phyloP scores from a whole-genome alignment of 345 rosid genomes.

The Populus deltoides region DNA sequence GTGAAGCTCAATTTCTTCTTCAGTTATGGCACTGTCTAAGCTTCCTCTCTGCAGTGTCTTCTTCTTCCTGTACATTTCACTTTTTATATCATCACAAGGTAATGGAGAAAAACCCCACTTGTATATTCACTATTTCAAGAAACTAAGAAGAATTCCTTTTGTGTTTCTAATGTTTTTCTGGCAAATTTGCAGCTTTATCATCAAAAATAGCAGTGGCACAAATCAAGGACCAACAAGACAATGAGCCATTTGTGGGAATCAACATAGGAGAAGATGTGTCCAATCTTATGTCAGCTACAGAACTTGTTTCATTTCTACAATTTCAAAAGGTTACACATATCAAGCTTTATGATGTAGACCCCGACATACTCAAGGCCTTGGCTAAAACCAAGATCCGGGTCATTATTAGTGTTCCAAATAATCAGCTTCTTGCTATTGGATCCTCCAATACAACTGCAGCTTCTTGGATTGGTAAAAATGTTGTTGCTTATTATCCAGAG shows the following conservation, averaged over 20 bases:
- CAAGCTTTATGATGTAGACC: conserved; percentile 78
- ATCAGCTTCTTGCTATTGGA: conserved; percentile 91
- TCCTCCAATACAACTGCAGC: conserved; percentile 88
- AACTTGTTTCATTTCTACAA: conserved; percentile 64
- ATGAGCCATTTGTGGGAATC: conserved; percentile 73
- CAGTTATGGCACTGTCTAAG: conserved; percentile 58
- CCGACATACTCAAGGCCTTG: conserved; percentile 69
- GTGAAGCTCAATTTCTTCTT: conserved; percentile 43
- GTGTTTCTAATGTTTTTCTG: background rate
- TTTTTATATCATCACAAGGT: conserved; percentile 21
- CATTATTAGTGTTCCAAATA: conserved; percentile 83
- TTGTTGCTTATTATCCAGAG: conserved; percentile 74
- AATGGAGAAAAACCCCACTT: conserved; percentile 11
- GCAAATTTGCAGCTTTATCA: conserved; percentile 26
- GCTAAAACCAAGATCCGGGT: conserved; percentile 87
- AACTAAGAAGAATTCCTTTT: background rate
- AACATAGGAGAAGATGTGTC: conserved; percentile 82
- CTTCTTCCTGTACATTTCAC: conserved; percentile 17
- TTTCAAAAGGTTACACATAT: conserved; percentile 70
- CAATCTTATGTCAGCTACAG: conserved; percentile 43
- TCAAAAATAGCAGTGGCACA: conserved; percentile 11
- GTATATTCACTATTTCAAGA: background rate
- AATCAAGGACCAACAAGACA: conserved; percentile 44
- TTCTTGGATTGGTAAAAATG: conserved; percentile 75
- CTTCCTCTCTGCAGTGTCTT: conserved; percentile 25